Base-by-base conservation (phyloP, 2,329 filamentous ascomycete genomes). In the Beauveria rudraprayagi region DNA sequence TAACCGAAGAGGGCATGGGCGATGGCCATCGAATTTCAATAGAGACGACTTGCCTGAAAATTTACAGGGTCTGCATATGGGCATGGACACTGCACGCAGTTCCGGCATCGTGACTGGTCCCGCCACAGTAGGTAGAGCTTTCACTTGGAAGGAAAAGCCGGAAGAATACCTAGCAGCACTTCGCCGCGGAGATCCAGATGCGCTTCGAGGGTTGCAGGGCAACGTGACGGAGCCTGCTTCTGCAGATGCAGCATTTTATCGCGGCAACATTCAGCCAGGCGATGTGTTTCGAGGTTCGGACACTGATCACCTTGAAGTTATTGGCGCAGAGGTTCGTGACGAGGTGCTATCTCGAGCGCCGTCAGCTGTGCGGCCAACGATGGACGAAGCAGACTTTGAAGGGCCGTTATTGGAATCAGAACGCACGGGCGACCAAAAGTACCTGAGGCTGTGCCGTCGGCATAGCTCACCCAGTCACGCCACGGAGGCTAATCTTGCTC, bases 81-180 rank as follows among this genome's bases (percentile, higher is more conserved):
- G 62, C 9, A 62, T 64, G 22, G 59, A 53, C 10, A 62, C 61
- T 19, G 61, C 64, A 1, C 66, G 68, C 28, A 65, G 53, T 41
- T 55, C 69, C 3, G 68, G 67, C 5, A 56, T 72, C 30, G 61
- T 69, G 17, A 71, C 73, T 14, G 78, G 74, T 60, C 76, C 78
- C 2, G 72, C 70, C 24, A 73, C 75, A 56, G 68, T 81, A 0
- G 75, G 76, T 17, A 79, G 80, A 63, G 77, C 80, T 4, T 87
- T 87, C 64, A 83, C 81, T 0, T 87, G 85, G 85, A 86, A 85
- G 68, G 82, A 78, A 60, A 87, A 83, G 65, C 84, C 84, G 0
- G 82, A 83, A 53, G 83, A 87, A 57, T 86, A 87, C 64, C 71
- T 78, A 47, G 68, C 72, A 52, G 73, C 69, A 1, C 72, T 78